Evolutionary conservation across 495 filamentous ascomycete species (phyloP).

Genomic region (Penicillium cinerascens): DNA sequence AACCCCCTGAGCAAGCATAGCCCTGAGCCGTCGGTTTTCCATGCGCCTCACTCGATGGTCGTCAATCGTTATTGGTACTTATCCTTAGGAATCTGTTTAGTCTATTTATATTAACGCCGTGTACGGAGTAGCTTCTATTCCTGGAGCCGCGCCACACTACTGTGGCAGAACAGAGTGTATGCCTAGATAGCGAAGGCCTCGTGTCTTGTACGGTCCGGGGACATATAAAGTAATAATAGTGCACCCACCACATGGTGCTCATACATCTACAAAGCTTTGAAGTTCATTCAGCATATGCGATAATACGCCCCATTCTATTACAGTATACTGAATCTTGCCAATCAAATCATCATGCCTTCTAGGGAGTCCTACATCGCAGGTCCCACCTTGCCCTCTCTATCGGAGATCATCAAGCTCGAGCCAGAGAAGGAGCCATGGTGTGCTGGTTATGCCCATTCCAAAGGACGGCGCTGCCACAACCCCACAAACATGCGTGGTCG

Average conservation of each 20-base stretch:
- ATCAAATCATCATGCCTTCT: not conserved
- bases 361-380: not conserved
- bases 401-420: constrained; percentile 22
- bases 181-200: not conserved
- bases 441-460: constrained; percentile 20
- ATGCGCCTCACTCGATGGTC: not conserved
- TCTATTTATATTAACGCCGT: too few species aligned
- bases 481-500: constrained; percentile 17
- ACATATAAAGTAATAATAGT: not conserved
- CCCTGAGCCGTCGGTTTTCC: not conserved
- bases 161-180: not conserved
- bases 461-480: constrained; percentile 23
- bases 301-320: too few species aligned
- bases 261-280: too few species aligned
- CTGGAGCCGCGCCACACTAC: not conserved
- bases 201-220: not conserved
- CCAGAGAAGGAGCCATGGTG: constrained; percentile 25
- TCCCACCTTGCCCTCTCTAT: constrained; percentile 11
- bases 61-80: not conserved
- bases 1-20: not conserved
- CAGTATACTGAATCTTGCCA: not conserved
- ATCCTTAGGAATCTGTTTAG: not conserved
- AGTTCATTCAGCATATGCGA: too few species aligned
- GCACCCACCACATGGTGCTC: too few species aligned
- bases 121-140: not conserved